Evolutionary conservation across 352 stramenopile species (phyloP).

Genomic region (Globisporangium nagaii): DNA sequence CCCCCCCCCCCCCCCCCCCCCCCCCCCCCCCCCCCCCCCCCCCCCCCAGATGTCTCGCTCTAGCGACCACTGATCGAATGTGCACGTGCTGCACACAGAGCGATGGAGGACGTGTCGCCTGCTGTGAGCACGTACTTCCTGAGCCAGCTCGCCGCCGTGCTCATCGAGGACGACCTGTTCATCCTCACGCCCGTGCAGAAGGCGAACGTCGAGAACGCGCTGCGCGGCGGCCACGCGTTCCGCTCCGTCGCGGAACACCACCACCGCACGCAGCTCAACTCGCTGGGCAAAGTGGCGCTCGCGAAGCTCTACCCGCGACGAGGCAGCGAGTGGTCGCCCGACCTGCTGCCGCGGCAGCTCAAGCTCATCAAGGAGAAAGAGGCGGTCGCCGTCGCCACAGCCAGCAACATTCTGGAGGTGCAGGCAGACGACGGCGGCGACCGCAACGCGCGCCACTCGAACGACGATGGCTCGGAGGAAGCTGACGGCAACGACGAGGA

Average conservation of each 20-base stretch:
- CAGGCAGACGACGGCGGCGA: too few relatives aligned
- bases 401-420: too few relatives aligned
- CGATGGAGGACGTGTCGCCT: conserved; percentile 58
- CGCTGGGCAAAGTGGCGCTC: conserved; percentile 56
- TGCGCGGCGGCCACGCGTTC: conserved; percentile 55
- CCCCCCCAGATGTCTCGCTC: too few relatives aligned
- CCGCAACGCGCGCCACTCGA: too few relatives aligned
- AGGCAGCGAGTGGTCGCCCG: conserved; percentile 68
- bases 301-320: conserved; percentile 55
- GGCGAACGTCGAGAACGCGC: conserved; percentile 41
- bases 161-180: conserved; percentile 68
- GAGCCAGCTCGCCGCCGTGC: conserved; percentile 65
- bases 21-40: too few relatives aligned
- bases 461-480: too few relatives aligned
- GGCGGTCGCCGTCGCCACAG: too few relatives aligned
- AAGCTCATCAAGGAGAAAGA: conserved; percentile 40
- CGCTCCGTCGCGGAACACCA: conserved; percentile 55
- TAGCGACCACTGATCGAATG: too few relatives aligned
- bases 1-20: too few relatives aligned
- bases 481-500: too few relatives aligned
- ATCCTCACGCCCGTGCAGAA: conserved; percentile 43
- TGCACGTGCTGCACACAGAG: conserved; percentile 19
- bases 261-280: conserved; percentile 41
- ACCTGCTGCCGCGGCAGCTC: conserved; percentile 57
- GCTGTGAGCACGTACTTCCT: conserved; percentile 79